Evolutionary conservation across 257 asterid species (phyloP), one percentile per base, ranked within the genome.

Genomic region (Buddleja alternifolia): DNA sequence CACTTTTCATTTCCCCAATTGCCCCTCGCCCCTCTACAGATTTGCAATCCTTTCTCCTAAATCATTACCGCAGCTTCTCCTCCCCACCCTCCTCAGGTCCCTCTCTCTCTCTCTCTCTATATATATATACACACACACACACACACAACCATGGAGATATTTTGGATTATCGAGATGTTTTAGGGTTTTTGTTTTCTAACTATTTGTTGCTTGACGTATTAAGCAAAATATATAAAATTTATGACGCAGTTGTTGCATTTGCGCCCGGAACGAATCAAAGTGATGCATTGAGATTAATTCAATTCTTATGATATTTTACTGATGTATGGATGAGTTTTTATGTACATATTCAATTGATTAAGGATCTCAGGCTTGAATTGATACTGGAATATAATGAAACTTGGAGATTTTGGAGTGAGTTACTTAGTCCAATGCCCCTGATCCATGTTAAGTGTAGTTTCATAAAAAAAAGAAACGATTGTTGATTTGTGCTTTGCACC

Each of bases 81-180:
- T 64, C 92, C 57, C 53, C 85, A 10, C 59, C 96, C 16, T 78
- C 96, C 48, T 72, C 93, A 76, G 96, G 97, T 90, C 42, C 40
- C 19, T 23, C 29, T 70, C 67, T 48, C 14, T 57, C 55, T 47
- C 4, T 39, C 67, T 55, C 20, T 39, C 21, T n/a, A n/a, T n/a
- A n/a, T n/a, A n/a, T n/a, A n/a, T n/a, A n/a, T n/a, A n/a, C n/a
- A n/a, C n/a, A n/a, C n/a, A n/a, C n/a, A n/a, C n/a, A n/a, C n/a
- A n/a, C n/a, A n/a, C n/a, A n/a, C 52, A 56, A 34, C 14, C 36
- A 4, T 44, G 54, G 53, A 16, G 48, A 25, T 8, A 0, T 8
- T n/a, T 8, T 46, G 24, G 12, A 14, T 34, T 48, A 7, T 69
- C 60, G 20, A 53, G 65, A 51, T 29, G 56, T 37, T 59, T 59